Evolutionary conservation across 257 asterid species (phyloP).

Genomic region (Schizonepeta tenuifolia): DNA sequence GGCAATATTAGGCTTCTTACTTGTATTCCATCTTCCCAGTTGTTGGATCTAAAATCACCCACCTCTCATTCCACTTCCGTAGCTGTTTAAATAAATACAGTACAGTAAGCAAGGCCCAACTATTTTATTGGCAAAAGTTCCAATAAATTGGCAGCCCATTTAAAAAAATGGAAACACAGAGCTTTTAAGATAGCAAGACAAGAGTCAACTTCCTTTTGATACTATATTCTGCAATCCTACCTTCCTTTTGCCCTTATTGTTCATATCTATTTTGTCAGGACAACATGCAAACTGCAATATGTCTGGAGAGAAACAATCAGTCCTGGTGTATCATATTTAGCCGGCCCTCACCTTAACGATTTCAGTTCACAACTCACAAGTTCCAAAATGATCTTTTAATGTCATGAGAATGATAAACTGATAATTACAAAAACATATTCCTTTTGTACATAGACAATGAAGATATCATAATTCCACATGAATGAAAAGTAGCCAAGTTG

Average conservation of each 20-base stretch:
- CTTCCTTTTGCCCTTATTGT: too few relatives aligned
- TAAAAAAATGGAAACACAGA: neutral
- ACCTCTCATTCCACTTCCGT: constrained; percentile 97
- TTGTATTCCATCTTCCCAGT: constrained; percentile 99
- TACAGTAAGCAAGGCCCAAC: constrained; percentile 27
- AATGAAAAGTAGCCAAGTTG: neutral
- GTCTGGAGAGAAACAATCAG: too few relatives aligned
- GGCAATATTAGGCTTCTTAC: constrained; percentile 48
- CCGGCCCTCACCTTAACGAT: too few relatives aligned
- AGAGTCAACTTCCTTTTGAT: neutral
- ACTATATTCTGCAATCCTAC: too few relatives aligned
- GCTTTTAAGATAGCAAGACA: neutral
- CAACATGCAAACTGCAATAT: too few relatives aligned
- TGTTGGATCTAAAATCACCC: constrained; percentile 98
- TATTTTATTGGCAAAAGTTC: constrained; percentile 20
- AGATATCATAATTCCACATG: neutral
- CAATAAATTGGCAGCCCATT: constrained; percentile 7
- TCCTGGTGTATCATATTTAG: neutral
- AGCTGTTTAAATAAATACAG: constrained; percentile 55
- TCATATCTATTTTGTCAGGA: too few relatives aligned
- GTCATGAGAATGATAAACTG: too few relatives aligned
- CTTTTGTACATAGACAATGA: neutral
- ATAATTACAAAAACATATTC: neutral
- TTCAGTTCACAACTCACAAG: too few relatives aligned
- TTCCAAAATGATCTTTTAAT: too few relatives aligned